Conservation (phyloP, 1,139 yeast genomes). For the Hanseniaspora gamundiae region DNA sequence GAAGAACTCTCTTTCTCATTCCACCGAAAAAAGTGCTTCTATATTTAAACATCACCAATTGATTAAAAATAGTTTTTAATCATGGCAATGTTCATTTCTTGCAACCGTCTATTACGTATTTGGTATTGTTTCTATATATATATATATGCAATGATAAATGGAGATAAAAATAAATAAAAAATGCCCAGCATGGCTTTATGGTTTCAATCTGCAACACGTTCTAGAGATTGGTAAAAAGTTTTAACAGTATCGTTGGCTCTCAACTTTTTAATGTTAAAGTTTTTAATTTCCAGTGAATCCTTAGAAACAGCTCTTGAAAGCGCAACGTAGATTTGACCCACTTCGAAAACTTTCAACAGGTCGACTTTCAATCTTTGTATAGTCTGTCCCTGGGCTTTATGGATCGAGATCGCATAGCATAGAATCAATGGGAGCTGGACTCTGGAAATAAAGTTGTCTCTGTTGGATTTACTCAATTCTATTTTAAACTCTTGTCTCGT, state of each 20-base stretch:
- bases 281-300: conserved; percentile 59
- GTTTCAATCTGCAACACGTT: conserved; percentile 14
- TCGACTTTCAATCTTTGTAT: conserved; percentile 69
- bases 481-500: conserved; percentile 21
- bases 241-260: conserved; percentile 55
- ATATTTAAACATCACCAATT: no score
- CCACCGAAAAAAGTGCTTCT: no score
- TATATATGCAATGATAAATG: no score
- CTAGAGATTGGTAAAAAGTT: conserved; percentile 44
- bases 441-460: conserved; percentile 28
- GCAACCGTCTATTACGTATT: no score
- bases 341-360: conserved; percentile 57
- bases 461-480: conserved; percentile 19
- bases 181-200: no score
- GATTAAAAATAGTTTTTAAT: no score
- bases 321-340: conserved; percentile 86
- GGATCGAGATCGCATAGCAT: conserved; percentile 87
- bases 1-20: no score
- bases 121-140: no score
- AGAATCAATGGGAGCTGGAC: conserved; percentile 60
- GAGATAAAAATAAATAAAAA: no score
- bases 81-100: no score
- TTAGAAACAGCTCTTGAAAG: conserved; percentile 75
- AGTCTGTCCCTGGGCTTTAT: conserved; percentile 89
- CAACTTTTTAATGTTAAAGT: conserved; percentile 54